phyloP scores from a whole-genome alignment of 805 yeast genomes.

The Candida nitratophila region DNA sequence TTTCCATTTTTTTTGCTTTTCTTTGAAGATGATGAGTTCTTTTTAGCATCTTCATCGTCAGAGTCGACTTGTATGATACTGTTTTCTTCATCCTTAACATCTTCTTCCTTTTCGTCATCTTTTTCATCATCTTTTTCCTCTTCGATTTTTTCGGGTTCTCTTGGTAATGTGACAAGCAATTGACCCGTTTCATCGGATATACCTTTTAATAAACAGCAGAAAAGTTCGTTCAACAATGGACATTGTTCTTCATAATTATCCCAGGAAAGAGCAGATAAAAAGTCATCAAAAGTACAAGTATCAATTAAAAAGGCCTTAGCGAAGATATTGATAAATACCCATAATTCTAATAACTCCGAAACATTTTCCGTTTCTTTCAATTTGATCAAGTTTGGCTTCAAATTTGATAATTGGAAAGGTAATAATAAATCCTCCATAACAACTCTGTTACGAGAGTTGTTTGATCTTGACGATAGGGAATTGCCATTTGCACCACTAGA shows the following conservation, averaged over 20 bases:
- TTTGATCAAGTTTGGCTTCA: conserved; percentile 20
- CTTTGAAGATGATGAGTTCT: conserved; percentile 4
- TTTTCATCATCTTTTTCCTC: conserved; percentile 16
- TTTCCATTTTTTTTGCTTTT: conserved; percentile 12
- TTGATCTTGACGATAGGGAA: no score
- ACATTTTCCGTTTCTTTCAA: conserved; percentile 17
- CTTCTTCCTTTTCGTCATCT: conserved; percentile 18
- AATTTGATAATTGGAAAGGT: conserved; percentile 18
- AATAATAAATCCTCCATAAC: conserved; percentile 26
- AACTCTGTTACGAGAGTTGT: neutral
- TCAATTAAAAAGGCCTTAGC: conserved; percentile 58
- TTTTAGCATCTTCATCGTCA: conserved; percentile 5
- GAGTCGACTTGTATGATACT: neutral
- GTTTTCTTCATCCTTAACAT: conserved; percentile 12
- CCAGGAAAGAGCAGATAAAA: conserved; percentile 49
- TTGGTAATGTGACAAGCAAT: conserved; percentile 18
- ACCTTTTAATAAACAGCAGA: conserved; percentile 55
- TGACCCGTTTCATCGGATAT: conserved; percentile 37
- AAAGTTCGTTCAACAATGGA: conserved; percentile 55
- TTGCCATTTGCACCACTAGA: no score
- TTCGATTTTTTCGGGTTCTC: conserved; percentile 14
- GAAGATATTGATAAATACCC: conserved; percentile 72
- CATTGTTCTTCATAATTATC: conserved; percentile 38
- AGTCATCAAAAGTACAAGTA: conserved; percentile 76
- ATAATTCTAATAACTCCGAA: conserved; percentile 52